Evolutionary conservation across 768 basidiomycete genomes (phyloP), one percentile per base, ranked within the genome.

Genomic region (Suillus americanus): DNA sequence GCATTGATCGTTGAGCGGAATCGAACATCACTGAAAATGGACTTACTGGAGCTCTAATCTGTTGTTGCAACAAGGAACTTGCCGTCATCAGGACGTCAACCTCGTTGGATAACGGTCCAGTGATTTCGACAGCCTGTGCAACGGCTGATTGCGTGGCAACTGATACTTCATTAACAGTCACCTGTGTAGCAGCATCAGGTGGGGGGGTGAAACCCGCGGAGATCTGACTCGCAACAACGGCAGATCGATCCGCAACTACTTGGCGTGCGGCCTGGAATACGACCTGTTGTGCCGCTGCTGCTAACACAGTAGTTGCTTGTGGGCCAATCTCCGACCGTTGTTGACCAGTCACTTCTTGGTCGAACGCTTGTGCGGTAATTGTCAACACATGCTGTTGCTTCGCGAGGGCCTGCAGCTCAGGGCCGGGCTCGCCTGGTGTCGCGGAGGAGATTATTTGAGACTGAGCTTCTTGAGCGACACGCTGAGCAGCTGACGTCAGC

Each of bases 341-440:
- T 54, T 59, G 57, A 40, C 85, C 87, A 28, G 83, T 83, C 51
- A 88, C 81, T 62, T 88, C 91, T 64, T 85, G 83, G 73, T 91
- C 89, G 68, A 92, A 86, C 16, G 91, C 92, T 68, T 89, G 82
- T 16, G 91, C 89, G 3, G 92, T 84, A 57, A 85, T 78, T 10
- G 84, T 85, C 60, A 94, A 81, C 63, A 94, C 90, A 68, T 92
- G 87, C 70, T 90, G 91, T 79, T 94, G 92, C 74, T 91, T 91
- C 59, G 85, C 89, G 61, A 94, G 84, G 30, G 87, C 87, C 71
- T 89, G 85, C 13, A 91, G 73, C 68, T 88, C 82, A 9, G 75
- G 78, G 20, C 75, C 78, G 35, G 78, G 75, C 38, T 79, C 79
- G 60, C 80, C 82, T n/a, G 83, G 81, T 35, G 76, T 77, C 28